phyloP scores from a whole-genome alignment of 169 alveolate genomes.

The Plasmodium gonderi region DNA sequence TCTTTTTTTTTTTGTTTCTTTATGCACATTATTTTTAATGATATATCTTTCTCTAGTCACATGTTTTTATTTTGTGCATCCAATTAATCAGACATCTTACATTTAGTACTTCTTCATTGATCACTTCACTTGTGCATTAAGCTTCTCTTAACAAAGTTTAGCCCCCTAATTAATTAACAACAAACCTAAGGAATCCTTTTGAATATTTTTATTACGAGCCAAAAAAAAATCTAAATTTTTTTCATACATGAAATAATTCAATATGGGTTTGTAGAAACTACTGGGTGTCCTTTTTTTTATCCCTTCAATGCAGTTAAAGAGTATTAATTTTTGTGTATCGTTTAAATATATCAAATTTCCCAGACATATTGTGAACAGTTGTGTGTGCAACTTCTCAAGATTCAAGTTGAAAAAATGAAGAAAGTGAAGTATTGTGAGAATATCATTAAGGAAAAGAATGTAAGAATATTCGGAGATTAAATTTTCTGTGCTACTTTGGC shows the following conservation, averaged over 20 bases:
- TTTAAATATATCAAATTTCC: slow-evolving; percentile 3
- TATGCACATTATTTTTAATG: too few relatives aligned
- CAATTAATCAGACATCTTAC: too few relatives aligned
- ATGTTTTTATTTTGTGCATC: not conserved
- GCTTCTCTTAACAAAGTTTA: not conserved
- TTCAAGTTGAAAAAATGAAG: slow-evolving; percentile 22
- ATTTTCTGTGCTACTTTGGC: not conserved
- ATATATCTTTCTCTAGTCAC: not conserved
- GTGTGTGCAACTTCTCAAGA: slow-evolving; percentile 5
- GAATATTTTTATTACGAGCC: slow-evolving; percentile 27
- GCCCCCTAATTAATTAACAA: slow-evolving; percentile 24
- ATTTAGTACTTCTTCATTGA: not conserved
- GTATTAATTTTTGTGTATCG: slow-evolving; percentile 49
- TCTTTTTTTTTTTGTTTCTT: too few relatives aligned
- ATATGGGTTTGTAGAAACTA: not conserved
- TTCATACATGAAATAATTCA: slow-evolving; percentile 64
- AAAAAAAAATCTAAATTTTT: slow-evolving; percentile 21
- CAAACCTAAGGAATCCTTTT: slow-evolving; percentile 41
- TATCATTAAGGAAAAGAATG: slow-evolving; percentile 26
- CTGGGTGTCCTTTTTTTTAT: not conserved
- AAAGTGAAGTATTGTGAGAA: slow-evolving; percentile 38
- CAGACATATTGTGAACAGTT: slow-evolving; percentile 14
- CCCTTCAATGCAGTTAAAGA: slow-evolving; percentile 51
- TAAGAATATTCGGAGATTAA: not conserved
- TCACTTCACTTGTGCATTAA: not conserved